A percentile compares a stretch with the other conserved stretches of the same genome.
These are phyloP conservation scores for Chytridium lagenaria DNA, from an alignment of 371 early-diverging fungal genomes.

Conservation along the genomic window DNA sequence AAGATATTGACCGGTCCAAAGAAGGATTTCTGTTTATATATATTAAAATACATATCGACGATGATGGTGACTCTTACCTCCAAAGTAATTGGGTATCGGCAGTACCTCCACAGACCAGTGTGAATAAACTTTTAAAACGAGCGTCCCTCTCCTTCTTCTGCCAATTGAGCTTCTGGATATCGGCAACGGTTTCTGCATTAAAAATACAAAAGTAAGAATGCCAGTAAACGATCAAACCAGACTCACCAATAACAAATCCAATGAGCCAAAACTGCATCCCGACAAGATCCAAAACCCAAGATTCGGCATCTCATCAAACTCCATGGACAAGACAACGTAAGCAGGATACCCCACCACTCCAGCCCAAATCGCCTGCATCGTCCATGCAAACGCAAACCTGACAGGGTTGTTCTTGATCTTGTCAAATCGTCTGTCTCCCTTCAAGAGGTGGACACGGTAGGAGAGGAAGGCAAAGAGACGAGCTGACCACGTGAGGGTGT, in stretches of 20 bases:
- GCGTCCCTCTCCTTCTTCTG: conserved; percentile 33
- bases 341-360: conserved; percentile 31
- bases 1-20: conserved; percentile 35
- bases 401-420: conserved; percentile 38
- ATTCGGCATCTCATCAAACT: conserved; percentile 9
- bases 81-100: conserved; percentile 43
- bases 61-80: no score
- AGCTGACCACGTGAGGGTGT: conserved; percentile 35
- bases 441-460: conserved; percentile 28
- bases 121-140: conserved; percentile 28
- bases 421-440: conserved; percentile 43
- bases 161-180: conserved; percentile 40
- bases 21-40: conserved; percentile 26
- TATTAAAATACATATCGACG: no score
- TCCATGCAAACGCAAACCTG: conserved; percentile 25
- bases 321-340: conserved; percentile 8
- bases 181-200: conserved; percentile 35
- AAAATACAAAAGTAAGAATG: background rate
- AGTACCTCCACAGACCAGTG: conserved; percentile 32
- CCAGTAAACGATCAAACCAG: background rate
- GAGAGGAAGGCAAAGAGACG: conserved; percentile 35
- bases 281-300: conserved; percentile 17
- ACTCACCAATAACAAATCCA: conserved; percentile 34
- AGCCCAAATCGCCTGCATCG: conserved; percentile 39
- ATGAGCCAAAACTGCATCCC: conserved; percentile 33